Evolutionary conservation across 805 yeast genomes (phyloP).

Genomic region (Maudiozyma pseudohumilis): DNA sequence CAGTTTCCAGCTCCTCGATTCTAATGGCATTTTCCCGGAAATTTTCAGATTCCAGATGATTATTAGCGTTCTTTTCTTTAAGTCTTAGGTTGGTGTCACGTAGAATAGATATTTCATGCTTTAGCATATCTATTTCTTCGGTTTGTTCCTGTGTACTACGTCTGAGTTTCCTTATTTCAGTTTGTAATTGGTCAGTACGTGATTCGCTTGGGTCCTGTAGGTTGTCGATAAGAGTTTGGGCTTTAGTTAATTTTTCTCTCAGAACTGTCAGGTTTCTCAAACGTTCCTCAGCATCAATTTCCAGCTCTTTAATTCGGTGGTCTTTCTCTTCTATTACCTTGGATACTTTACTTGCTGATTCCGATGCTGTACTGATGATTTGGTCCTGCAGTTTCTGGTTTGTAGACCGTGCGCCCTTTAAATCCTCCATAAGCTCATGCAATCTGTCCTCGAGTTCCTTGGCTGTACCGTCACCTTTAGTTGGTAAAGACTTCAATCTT

Average conservation of each 20-base stretch:
- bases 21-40: not conserved
- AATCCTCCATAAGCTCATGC: not conserved
- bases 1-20: not conserved
- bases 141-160: not conserved
- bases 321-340: slow-evolving; percentile 5
- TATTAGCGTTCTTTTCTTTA: not conserved
- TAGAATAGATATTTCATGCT: not conserved
- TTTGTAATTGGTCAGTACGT: slow-evolving; percentile 7
- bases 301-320: slow-evolving; percentile 4
- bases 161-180: slow-evolving; percentile 5
- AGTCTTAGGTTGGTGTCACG: not conserved
- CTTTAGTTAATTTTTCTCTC: not conserved
- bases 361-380: slow-evolving; percentile 1
- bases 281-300: slow-evolving; percentile 1
- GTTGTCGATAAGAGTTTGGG: not conserved
- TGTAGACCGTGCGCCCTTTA: not conserved
- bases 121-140: not conserved
- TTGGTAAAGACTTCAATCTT: not conserved
- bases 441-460: not conserved
- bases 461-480: not conserved
- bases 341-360: slow-evolving; percentile 1
- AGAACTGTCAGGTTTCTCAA: not conserved
- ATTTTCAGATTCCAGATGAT: not conserved
- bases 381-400: slow-evolving; percentile 3
- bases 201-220: slow-evolving; percentile 13